Conservation (phyloP, 1,284 basidiomycete genomes). For the Caloboletus firmus region DNA sequence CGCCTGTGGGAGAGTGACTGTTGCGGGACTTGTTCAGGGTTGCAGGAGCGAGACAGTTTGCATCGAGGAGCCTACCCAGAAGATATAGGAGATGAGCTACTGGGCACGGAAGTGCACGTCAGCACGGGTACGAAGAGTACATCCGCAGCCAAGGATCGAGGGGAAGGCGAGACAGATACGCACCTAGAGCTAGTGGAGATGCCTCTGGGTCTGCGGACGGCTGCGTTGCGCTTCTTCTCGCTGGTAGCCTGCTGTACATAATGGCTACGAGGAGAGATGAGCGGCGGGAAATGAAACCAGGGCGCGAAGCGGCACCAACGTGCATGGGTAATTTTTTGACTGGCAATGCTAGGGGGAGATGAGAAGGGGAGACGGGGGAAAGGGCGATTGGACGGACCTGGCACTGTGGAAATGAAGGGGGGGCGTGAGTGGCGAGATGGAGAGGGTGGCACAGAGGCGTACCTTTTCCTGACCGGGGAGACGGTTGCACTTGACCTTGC, state of each 20-base stretch:
- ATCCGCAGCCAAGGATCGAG: conserved; percentile 20
- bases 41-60: conserved; percentile 16
- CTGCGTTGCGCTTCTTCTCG: conserved; percentile 70
- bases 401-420: conserved; percentile 45
- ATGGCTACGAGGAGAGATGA: conserved; percentile 48
- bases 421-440: conserved; percentile 11
- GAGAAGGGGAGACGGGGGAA: conserved; percentile 4
- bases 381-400: conserved; percentile 49
- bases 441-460: conserved; percentile 18
- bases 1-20: conserved; percentile 33
- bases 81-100: conserved; percentile 37
- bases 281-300: conserved; percentile 20
- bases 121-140: conserved; percentile 33
- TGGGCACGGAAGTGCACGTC: conserved; percentile 16
- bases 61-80: conserved; percentile 35
- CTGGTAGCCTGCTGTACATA: conserved; percentile 78
- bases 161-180: conserved; percentile 12
- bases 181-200: conserved; percentile 49
- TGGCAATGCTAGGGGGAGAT: conserved; percentile 61
- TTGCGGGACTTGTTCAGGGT: conserved; percentile 29
- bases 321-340: conserved; percentile 82
- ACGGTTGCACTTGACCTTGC: conserved; percentile 82
- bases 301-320: conserved; percentile 48
- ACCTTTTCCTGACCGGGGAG: conserved; percentile 78
- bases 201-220: conserved; percentile 62